Evolutionary conservation across 2,329 filamentous ascomycete species (phyloP), one percentile per base, ranked within the genome.

Genomic region (Colletotrichum kahawae): DNA sequence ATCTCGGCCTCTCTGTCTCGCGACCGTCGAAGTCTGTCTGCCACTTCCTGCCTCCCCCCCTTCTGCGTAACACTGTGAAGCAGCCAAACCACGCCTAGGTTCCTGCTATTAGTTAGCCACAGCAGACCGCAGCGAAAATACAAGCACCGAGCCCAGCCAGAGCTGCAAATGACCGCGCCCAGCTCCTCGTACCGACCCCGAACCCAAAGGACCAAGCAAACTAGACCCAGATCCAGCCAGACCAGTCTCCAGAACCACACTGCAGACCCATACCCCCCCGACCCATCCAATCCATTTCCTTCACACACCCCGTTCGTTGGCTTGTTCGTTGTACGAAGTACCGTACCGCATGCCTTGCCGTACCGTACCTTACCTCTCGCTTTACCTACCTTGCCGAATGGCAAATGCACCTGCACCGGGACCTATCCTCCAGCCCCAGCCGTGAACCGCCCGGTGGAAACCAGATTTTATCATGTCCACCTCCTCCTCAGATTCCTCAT

Each of bases 391-490:
- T 63, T 33, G 36, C 33, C 60, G 36, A 63, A 63, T 65, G 62
- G 36, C 62, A 65, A 34, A 65, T 65, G 71, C 51, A 51, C 43
- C 43, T 51, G 43, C 43, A 51, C 43, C 43, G 43, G 43, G 43
- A 51, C 43, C 43, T 51, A 51, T 51, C 60, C 51, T 38, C 68
- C 69, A 75, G 69, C 69, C 72, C 72, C 72, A 71, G 72, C 72
- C 57, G 31, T 48, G 69, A 72, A 67, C 65, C 63, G 68, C 62
- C 31, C 33, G 38, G 69, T 72, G 72, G 63, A 72, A 67, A 72
- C 72, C 48, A 73, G 69, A 73, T 68, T 72, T 72, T 73, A 73
- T 68, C 73, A 75, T 75, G 73, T 75, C 73, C 64, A 60, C 73
- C 62, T 64, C 73, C 62, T 59, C 63, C 57, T 75, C 73, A 33